Conservation (phyloP, 805 yeast species). For the Hanseniaspora nectarophila region DNA sequence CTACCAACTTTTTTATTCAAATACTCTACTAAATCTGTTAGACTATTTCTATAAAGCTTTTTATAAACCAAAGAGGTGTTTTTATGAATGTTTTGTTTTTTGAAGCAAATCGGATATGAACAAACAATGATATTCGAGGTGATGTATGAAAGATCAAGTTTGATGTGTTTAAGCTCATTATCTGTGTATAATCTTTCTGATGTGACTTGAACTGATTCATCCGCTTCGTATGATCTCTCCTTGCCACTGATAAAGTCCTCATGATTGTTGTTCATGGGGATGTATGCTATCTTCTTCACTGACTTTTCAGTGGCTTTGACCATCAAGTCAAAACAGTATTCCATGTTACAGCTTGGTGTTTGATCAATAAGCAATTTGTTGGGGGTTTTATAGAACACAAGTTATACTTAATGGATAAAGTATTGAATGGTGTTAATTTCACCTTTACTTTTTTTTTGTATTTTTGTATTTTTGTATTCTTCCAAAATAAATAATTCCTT, state of each 20-base stretch:
- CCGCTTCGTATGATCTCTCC: too few species aligned
- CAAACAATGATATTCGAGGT: conserved; percentile 56
- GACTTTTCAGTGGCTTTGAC: not conserved
- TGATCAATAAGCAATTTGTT: too few species aligned
- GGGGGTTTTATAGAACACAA: too few species aligned
- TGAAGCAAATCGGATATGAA: conserved; percentile 50
- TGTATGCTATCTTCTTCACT: not conserved
- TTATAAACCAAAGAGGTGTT: conserved; percentile 23
- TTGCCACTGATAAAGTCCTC: not conserved
- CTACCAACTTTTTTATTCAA: conserved; percentile 37
- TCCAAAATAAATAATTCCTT: too few species aligned
- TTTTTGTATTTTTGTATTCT: too few species aligned
- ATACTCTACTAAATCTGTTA: conserved; percentile 39
- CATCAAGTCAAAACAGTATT: not conserved
- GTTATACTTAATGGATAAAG: too few species aligned
- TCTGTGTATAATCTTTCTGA: not conserved
- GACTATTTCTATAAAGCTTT: conserved; percentile 40
- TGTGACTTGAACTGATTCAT: not conserved
- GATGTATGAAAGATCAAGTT: conserved; percentile 52
- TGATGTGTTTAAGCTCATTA: not conserved
- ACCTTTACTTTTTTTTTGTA: too few species aligned
- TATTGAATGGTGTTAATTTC: too few species aligned
- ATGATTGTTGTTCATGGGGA: conserved; percentile 9
- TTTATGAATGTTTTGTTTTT: not conserved
- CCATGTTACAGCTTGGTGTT: not conserved